Percentiles rank a stretch among this genome's conserved stretches.
phyloP scores from a whole-genome alignment of 208 protist species.

The Wallacemonas sp. region DNA sequence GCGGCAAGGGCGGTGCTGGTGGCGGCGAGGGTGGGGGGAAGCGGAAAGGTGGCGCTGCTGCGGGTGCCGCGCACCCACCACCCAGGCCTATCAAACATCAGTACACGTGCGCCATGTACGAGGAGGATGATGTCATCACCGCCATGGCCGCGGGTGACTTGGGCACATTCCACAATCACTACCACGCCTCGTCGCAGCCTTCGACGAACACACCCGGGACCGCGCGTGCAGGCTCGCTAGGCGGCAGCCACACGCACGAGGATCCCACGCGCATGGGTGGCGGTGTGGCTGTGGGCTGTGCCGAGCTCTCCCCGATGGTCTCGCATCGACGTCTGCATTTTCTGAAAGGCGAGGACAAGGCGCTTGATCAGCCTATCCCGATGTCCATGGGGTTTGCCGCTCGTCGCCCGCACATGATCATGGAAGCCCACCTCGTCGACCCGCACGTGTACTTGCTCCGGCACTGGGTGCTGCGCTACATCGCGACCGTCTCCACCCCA shows the following conservation, averaged over 20 bases:
- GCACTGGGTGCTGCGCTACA: slow-evolving; percentile 72
- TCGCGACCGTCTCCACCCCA: slow-evolving; percentile 26
- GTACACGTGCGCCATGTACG: slow-evolving; percentile 64
- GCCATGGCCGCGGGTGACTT: slow-evolving; percentile 13
- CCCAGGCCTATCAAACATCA: slow-evolving; percentile 46
- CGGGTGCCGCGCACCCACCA: not conserved
- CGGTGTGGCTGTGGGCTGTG: not conserved
- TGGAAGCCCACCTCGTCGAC: slow-evolving; percentile 64
- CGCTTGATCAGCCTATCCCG: slow-evolving; percentile 27
- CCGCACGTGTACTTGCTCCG: slow-evolving; percentile 72
- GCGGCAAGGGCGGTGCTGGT: slow-evolving; percentile 8
- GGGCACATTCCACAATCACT: slow-evolving; percentile 11
- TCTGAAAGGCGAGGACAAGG: slow-evolving; percentile 49
- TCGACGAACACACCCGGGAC: not conserved
- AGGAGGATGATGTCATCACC: slow-evolving; percentile 43
- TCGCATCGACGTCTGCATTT: slow-evolving; percentile 69
- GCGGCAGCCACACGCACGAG: not conserved
- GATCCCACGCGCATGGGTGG: not conserved
- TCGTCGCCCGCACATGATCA: slow-evolving; percentile 68
- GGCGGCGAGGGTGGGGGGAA: slow-evolving; percentile 19
- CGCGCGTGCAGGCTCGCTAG: not conserved
- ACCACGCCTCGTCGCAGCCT: slow-evolving; percentile 7
- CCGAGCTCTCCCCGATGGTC: slow-evolving; percentile 12
- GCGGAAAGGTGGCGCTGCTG: slow-evolving; percentile 4
- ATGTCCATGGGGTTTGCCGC: slow-evolving; percentile 68